Percentiles rank a stretch among this genome's conserved stretches.
Conservation (phyloP, 2,329 filamentous ascomycete genomes). For the Penicillium olsonii region DNA sequence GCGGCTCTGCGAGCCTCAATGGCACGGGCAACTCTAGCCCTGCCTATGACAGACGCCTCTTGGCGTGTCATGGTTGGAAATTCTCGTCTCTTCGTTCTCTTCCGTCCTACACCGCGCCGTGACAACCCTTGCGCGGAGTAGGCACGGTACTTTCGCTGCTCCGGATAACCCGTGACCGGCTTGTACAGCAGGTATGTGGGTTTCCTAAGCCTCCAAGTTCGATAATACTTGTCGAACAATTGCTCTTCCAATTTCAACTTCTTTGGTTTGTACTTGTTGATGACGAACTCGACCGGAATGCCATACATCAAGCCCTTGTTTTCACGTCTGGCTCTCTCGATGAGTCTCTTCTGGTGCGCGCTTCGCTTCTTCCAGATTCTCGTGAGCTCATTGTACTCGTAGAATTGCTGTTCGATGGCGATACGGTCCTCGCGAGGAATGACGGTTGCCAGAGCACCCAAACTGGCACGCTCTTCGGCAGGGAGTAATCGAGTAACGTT, state of each 20-base stretch:
- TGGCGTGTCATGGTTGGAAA: background rate
- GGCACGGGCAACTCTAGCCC: background rate
- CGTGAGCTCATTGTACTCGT: background rate
- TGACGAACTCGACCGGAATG: background rate
- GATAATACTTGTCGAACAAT: slow-evolving; percentile 1
- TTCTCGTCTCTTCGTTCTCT: background rate
- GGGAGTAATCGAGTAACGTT: background rate
- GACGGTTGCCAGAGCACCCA: background rate
- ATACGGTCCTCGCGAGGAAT: slow-evolving; percentile 12
- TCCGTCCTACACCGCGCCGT: background rate
- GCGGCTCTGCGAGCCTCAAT: background rate
- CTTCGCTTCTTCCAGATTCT: background rate
- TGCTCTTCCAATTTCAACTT: background rate
- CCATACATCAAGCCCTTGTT: background rate
- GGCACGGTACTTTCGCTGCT: background rate
- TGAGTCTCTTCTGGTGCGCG: background rate
- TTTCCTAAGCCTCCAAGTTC: background rate
- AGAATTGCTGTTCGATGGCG: slow-evolving; percentile 3
- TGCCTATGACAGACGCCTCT: background rate
- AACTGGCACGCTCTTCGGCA: background rate
- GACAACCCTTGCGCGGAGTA: background rate
- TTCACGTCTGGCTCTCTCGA: background rate
- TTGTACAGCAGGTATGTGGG: background rate
- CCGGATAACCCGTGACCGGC: background rate
- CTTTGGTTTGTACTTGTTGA: background rate